These are phyloP conservation scores for Fraxinus xanthoxyloides DNA, from an alignment of 305 asterid species.

Conservation along the genomic window DNA sequence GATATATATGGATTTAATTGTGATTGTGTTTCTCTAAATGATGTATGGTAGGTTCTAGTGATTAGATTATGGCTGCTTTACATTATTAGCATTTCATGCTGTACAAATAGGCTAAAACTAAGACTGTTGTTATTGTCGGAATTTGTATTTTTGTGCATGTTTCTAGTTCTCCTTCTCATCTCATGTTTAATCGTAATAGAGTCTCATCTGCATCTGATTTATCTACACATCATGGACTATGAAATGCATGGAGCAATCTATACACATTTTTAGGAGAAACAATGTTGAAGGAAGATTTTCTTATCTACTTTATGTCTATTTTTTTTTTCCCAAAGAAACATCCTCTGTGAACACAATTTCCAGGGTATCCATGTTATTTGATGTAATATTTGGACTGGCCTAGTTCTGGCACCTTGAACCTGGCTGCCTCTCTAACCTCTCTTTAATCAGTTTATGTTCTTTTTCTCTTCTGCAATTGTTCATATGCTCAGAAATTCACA, in stretches of 20 bases:
- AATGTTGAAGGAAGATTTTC: background rate
- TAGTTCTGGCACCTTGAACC: background rate
- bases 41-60: slow-evolving; percentile 15
- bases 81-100: slow-evolving; percentile 12
- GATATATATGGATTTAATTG: background rate
- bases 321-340: background rate
- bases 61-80: slow-evolving; percentile 2
- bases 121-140: background rate
- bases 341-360: background rate
- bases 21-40: slow-evolving; percentile 4
- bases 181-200: background rate
- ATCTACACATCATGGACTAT: background rate
- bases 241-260: background rate
- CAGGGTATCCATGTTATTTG: background rate
- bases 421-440: background rate
- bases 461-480: background rate
- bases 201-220: background rate
- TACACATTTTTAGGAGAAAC: background rate
- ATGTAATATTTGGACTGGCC: background rate
- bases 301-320: background rate
- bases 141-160: background rate
- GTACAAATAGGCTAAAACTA: background rate
- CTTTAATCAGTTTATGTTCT: background rate
- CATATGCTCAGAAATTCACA: background rate
- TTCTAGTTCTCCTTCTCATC: background rate